Base-by-base conservation (phyloP, 1,139 yeast genomes). In the Protomyces gravidus region DNA sequence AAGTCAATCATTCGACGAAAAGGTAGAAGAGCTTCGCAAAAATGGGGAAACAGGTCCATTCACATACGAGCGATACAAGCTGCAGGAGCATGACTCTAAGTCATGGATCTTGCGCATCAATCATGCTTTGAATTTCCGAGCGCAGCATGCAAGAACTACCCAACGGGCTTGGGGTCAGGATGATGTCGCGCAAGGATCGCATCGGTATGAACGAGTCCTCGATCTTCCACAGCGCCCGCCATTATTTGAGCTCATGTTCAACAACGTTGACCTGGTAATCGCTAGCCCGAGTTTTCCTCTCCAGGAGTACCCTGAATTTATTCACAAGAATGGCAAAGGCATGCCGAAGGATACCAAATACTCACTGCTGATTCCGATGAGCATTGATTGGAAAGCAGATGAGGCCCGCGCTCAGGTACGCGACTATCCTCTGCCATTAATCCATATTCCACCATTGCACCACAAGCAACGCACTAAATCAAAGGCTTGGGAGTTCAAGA, bases 261-360 rank as follows among this genome's bases (percentile, higher is more conserved):
- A 80, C 51, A 78, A 80, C 26, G 70, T 86, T n/a, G 81, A 81
- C 59, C 70, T 88, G 60, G 72, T 74, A 3, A 57, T 89, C 1
- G 71, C 75, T 3, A 74, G 77, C 23, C 89, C 96, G 0, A 70
- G 76, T 1, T 84, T 85, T 68, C 80, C 80, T 0, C 66, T 79
- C 3, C 76, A 75, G 1, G 74, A 79, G 3, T 70, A 87, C 17
- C 79, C 87, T 0, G 73, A 82, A 27, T 89, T 83, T 68, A 70
- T 90, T 32, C 73, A 83, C 68, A 79, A 82, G 19, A 76, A 85
- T 17, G 97, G 97, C 3, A 90, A 89, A 69, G 95, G 95, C 0
- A 79, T 85, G 26, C 97, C 97, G 0, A 69, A 71, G 59, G 86
- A 84, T 63, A 81, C 90, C 0, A 69, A 75, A 57, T 90, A 83